Evolutionary conservation across 148 eudicot species (phyloP).

Genomic region (Silene latifolia): DNA sequence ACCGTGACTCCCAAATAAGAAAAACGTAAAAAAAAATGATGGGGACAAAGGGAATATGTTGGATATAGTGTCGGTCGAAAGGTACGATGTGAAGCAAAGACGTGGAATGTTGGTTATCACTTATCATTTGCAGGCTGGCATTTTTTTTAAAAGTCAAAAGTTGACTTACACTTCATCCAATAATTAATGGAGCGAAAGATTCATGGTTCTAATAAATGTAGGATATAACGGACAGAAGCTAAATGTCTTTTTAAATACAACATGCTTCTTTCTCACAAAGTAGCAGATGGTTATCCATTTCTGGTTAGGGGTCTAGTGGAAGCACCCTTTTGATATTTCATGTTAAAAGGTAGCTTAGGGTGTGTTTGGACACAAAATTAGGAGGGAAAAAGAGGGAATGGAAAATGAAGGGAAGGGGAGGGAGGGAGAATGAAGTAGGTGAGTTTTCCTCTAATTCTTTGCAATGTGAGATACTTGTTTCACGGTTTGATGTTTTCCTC

Average conservation of each 20-base stretch:
- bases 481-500: no score
- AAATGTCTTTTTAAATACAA: neutral
- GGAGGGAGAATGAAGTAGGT: no score
- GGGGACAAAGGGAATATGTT: neutral
- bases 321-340: neutral
- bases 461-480: no score
- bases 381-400: no score
- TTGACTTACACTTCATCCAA: neutral
- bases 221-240: neutral
- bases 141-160: neutral
- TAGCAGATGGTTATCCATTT: neutral
- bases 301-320: neutral
- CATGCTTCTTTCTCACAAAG: neutral
- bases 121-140: neutral
- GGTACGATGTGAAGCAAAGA: neutral
- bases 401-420: no score
- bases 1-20: no score
- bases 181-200: neutral
- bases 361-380: no score
- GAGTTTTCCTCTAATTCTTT: no score
- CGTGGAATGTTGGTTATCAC: neutral
- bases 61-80: neutral
- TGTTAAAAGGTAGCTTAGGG: neutral
- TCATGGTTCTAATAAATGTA: neutral
- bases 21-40: no score